phyloP scores from a whole-genome alignment of 345 rosid species.

The Moricandia arvensis region DNA sequence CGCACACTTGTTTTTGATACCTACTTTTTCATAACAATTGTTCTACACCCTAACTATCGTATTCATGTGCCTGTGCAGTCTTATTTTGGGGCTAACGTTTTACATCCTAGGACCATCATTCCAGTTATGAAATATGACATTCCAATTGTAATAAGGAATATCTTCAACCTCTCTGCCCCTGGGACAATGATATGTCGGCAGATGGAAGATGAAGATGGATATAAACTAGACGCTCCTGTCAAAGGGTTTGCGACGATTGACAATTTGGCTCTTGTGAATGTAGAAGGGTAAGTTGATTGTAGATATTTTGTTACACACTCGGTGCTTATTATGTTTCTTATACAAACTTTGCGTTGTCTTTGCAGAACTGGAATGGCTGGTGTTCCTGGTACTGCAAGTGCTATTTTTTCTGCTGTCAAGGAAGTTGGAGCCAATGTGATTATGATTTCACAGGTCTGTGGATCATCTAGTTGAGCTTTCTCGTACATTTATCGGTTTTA shows the following conservation, averaged over 20 bases:
- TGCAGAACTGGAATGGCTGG: constrained; percentile 99
- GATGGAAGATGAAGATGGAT: constrained; percentile 53
- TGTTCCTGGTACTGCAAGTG: constrained; percentile 95
- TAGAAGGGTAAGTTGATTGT: constrained; percentile 72
- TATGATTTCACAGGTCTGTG: constrained; percentile 91
- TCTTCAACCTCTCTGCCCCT: constrained; percentile 83
- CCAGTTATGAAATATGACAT: constrained; percentile 92
- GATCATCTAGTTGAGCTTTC: constrained; percentile 6
- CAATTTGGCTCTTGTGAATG: constrained; percentile 93
- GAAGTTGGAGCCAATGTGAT: constrained; percentile 98
- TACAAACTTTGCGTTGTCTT: constrained; percentile 16
- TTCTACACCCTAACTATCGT: constrained; percentile 17
- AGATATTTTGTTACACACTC: not conserved
- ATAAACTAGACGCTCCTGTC: constrained; percentile 55
- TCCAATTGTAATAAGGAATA: constrained; percentile 92
- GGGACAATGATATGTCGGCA: constrained; percentile 83
- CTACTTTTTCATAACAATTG: not conserved
- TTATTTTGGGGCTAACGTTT: constrained; percentile 95
- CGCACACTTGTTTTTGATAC: constrained; percentile 15
- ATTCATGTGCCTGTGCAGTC: constrained; percentile 59
- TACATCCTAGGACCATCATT: constrained; percentile 98
- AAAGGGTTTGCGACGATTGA: constrained; percentile 97
- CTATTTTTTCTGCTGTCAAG: constrained; percentile 88
- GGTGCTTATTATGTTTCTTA: constrained; percentile 7
- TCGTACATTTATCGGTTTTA: constrained; percentile 11